Conservation (phyloP, 768 basidiomycete species). For the Filobasidium wieringae region DNA sequence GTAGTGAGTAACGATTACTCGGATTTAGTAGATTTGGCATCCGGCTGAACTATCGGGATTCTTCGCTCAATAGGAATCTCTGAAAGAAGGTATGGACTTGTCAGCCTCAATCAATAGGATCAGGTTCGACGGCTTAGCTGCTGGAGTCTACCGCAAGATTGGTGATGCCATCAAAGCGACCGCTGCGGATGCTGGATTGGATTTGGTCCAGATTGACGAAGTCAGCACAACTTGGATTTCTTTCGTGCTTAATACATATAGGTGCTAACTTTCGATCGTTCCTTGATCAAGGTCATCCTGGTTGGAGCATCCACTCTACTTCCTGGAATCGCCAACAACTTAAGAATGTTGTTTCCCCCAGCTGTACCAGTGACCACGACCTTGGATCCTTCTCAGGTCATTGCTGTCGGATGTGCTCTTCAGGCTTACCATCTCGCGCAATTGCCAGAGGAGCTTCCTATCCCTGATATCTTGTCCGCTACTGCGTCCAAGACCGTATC, state of each 20-base stretch:
- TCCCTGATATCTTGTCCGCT: conserved; percentile 29
- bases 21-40: background rate
- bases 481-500: conserved; percentile 17
- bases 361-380: conserved; percentile 37
- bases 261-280: background rate
- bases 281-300: conserved; percentile 35
- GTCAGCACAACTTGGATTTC: conserved; percentile 11
- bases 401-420: conserved; percentile 42
- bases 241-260: background rate
- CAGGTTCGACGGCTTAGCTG: conserved; percentile 42
- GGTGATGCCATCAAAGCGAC: conserved; percentile 36
- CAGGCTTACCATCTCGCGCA: conserved; percentile 38
- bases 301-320: conserved; percentile 42
- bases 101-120: conserved; percentile 52
- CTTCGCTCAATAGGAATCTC: conserved; percentile 41
- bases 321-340: conserved; percentile 39
- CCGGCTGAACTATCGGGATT: background rate
- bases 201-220: conserved; percentile 41
- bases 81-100: conserved; percentile 87
- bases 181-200: conserved; percentile 35
- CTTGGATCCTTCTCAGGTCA: conserved; percentile 42
- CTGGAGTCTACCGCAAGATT: conserved; percentile 37
- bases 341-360: conserved; percentile 38
- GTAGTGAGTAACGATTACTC: conserved; percentile 48
- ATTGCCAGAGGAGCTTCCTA: conserved; percentile 27